phyloP scores from a whole-genome alignment of 768 basidiomycete genomes.

The Tricholoma furcatifolium region DNA sequence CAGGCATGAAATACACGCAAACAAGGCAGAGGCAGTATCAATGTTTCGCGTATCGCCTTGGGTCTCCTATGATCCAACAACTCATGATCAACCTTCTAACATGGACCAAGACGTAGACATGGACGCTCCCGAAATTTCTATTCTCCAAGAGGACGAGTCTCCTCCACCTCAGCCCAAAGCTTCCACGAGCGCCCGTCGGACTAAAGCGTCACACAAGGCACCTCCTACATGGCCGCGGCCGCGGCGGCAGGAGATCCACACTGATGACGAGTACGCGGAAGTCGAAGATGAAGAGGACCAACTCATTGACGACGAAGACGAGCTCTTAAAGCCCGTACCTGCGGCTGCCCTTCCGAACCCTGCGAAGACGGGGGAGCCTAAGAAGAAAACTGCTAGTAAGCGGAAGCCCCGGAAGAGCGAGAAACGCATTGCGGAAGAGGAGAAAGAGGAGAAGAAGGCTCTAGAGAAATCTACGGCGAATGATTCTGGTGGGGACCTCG shows the following conservation, averaged over 20 bases:
- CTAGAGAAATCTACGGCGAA: conserved; percentile 38
- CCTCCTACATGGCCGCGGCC: conserved; percentile 20
- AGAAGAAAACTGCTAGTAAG: conserved; percentile 51
- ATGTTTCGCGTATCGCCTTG: conserved; percentile 65
- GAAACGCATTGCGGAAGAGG: conserved; percentile 41
- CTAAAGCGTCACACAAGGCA: conserved; percentile 13
- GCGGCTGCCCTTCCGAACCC: conserved; percentile 24
- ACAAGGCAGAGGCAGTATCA: conserved; percentile 33
- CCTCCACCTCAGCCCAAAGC: conserved; percentile 52
- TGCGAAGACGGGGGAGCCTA: conserved; percentile 35
- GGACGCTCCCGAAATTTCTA: conserved; percentile 84
- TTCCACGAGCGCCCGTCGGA: conserved; percentile 24
- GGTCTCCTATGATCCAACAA: conserved; percentile 52
- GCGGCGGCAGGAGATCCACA: conserved; percentile 21
- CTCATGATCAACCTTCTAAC: conserved; percentile 18
- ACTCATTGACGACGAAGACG: conserved; percentile 64
- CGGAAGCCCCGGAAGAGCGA: conserved; percentile 54
- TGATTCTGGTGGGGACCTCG: conserved; percentile 34
- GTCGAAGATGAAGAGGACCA: conserved; percentile 78
- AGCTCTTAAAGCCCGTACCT: conserved; percentile 30
- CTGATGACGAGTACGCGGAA: conserved; percentile 60
- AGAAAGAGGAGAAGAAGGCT: conserved; percentile 47
- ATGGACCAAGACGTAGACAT: conserved; percentile 57
- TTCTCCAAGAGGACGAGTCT: conserved; percentile 68
- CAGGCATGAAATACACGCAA: conserved; percentile 36